phyloP scores from a whole-genome alignment of 2,329 filamentous ascomycete species.

The Myriosclerotinia curreyana region DNA sequence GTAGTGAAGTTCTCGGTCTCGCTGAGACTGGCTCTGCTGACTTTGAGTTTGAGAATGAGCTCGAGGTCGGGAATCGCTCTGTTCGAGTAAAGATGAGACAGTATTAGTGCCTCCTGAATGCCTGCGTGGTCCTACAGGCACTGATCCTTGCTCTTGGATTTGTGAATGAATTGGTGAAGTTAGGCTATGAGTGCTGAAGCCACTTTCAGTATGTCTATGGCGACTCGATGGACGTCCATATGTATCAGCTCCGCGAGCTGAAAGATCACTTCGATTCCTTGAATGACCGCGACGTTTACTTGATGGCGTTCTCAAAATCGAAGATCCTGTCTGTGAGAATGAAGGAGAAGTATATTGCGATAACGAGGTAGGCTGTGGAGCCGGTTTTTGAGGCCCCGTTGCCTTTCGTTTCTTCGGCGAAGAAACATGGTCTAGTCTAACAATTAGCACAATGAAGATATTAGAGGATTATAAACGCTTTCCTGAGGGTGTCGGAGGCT shows the following conservation, averaged over 20 bases:
- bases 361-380: conserved; percentile 47
- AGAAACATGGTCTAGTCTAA: conserved; percentile 59
- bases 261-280: conserved; percentile 62
- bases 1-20: conserved; percentile 15
- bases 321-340: conserved; percentile 53
- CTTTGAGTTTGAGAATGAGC: conserved; percentile 30
- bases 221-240: conserved; percentile 44
- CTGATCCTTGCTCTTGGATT: conserved; percentile 25
- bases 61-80: conserved; percentile 33
- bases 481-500: conserved; percentile 72
- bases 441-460: conserved; percentile 40
- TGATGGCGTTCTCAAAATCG: conserved; percentile 52
- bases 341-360: conserved; percentile 52
- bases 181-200: conserved; percentile 30
- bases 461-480: conserved; percentile 49
- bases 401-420: conserved; percentile 86
- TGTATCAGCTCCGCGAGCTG: conserved; percentile 38
- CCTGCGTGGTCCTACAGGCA: conserved; percentile 29
- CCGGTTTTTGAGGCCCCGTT: conserved; percentile 51
- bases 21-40: conserved; percentile 32
- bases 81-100: conserved; percentile 37
- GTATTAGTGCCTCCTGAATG: conserved; percentile 35
- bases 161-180: conserved; percentile 29
- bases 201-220: conserved; percentile 37
- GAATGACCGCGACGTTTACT: conserved; percentile 58